These are phyloP conservation scores for Gelatoporia subvermispora DNA, from an alignment of 768 basidiomycete genomes.

Conservation along the genomic window DNA sequence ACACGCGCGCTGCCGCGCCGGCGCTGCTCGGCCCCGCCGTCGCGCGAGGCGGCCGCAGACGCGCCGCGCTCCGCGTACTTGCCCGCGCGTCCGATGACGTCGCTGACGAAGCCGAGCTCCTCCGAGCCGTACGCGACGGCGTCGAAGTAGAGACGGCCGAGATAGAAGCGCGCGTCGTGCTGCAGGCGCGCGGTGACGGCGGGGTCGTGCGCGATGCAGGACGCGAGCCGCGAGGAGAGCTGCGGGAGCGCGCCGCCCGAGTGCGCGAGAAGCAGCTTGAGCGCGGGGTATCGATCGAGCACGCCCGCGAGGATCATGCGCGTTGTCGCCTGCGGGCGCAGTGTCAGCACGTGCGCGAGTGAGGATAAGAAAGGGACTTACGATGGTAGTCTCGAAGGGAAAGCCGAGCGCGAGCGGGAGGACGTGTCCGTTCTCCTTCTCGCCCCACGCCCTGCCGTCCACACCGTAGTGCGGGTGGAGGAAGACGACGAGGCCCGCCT, in stretches of 20 bases:
- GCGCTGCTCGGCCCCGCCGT: constrained; percentile 27
- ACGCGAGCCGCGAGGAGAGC: constrained; percentile 78
- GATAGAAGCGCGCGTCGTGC: constrained; percentile 81
- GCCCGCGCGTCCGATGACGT: constrained; percentile 58
- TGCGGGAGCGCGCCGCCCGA: constrained; percentile 83
- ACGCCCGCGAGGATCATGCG: constrained; percentile 79
- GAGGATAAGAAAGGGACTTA: no score
- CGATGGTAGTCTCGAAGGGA: constrained; percentile 86
- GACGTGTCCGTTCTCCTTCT: constrained; percentile 79
- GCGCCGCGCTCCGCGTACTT: constrained; percentile 29
- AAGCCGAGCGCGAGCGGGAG: constrained; percentile 84
- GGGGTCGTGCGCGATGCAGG: constrained; percentile 84
- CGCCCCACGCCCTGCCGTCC: constrained; percentile 68
- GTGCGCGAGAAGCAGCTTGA: constrained; percentile 79
- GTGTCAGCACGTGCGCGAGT: neutral
- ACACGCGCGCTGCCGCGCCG: constrained; percentile 53
- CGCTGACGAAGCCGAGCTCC: constrained; percentile 74
- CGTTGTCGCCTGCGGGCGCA: constrained; percentile 49
- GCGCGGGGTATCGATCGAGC: constrained; percentile 71
- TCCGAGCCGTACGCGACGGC: constrained; percentile 88
- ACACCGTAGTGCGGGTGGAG: constrained; percentile 87
- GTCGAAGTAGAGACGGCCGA: constrained; percentile 77
- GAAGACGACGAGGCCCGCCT: constrained; percentile 70
- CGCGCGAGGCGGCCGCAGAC: constrained; percentile 11
- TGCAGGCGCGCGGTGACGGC: constrained; percentile 66